Evolutionary conservation across 352 stramenopile species (phyloP).

Genomic region (Thalassiosira exigua): DNA sequence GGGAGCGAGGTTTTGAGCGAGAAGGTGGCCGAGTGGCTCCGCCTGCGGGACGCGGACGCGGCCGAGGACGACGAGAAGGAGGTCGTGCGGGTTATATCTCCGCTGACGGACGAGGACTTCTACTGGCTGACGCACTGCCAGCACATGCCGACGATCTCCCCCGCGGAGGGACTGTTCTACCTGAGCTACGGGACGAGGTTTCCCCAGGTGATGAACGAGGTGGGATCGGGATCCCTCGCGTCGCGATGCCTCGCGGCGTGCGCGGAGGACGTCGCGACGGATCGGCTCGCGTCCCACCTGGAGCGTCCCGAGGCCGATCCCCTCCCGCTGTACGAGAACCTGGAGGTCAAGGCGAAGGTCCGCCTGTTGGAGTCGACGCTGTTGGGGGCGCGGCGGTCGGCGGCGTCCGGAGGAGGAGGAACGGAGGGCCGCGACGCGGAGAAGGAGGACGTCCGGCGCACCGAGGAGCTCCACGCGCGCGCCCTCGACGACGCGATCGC

Average conservation of each 20-base stretch:
- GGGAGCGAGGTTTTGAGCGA: conserved; percentile 28
- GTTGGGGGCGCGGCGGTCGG: conserved; percentile 31
- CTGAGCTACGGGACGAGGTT: conserved; percentile 34
- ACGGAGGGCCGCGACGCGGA: too few species aligned
- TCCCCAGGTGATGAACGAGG: conserved; percentile 48
- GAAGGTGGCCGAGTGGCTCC: conserved; percentile 46
- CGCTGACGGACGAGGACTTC: conserved; percentile 54
- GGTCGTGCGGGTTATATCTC: background rate
- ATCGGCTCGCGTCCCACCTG: conserved; percentile 28
- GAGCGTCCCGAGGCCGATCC: conserved; percentile 9
- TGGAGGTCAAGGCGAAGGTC: conserved; percentile 38
- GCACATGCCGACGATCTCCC: conserved; percentile 48
- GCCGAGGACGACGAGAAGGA: background rate
- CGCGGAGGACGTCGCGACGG: conserved; percentile 17
- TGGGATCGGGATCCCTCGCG: conserved; percentile 42
- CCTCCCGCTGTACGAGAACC: conserved; percentile 27
- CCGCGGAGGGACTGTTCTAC: conserved; percentile 45
- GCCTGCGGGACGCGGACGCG: conserved; percentile 7
- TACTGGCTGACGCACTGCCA: conserved; percentile 56
- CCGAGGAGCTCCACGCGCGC: conserved; percentile 3
- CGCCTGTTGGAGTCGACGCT: conserved; percentile 44
- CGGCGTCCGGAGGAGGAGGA: too few species aligned
- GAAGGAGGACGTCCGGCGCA: conserved; percentile 12
- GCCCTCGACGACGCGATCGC: conserved; percentile 9
- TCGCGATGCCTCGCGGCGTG: conserved; percentile 36